A percentile compares a stretch with the other conserved stretches of the same genome.
These are phyloP conservation scores for Neofusicoccum laricinum DNA, from an alignment of 2,329 filamentous ascomycete species.

Conservation along the genomic window DNA sequence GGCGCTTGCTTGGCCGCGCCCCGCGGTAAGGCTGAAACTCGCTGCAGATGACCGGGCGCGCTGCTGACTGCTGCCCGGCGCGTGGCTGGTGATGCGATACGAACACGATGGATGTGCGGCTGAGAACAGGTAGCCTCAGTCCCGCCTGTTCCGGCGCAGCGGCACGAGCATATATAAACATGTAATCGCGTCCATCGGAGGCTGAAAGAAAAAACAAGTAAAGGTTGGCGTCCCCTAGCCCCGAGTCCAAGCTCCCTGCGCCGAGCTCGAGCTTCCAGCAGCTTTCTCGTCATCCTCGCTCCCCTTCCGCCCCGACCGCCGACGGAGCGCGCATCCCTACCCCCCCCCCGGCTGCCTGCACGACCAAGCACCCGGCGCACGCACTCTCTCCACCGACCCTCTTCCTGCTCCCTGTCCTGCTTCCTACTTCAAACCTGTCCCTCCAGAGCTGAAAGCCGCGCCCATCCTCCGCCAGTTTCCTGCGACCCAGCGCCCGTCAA, in stretches of 20 bases:
- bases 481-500: not conserved
- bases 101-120: not conserved
- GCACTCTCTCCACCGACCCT: not conserved
- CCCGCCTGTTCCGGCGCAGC: not conserved
- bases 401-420: constrained; percentile 2
- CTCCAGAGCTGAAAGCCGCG: not conserved
- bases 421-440: not conserved
- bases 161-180: not conserved
- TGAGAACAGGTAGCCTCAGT: constrained; percentile 6
- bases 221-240: constrained; percentile 3
- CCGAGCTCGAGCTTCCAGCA: not conserved
- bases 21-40: constrained; percentile 3
- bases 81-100: constrained; percentile 2
- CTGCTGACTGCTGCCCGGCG: not conserved
- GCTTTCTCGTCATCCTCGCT: constrained; percentile 1
- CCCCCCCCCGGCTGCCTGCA: constrained; percentile 8
- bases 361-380: constrained; percentile 6
- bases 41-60: not conserved
- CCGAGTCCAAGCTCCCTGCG: constrained; percentile 10
- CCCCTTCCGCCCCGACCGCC: constrained; percentile 10
- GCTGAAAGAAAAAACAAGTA: constrained; percentile 1
- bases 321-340: constrained; percentile 12
- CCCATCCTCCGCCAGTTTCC: not conserved
- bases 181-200: not conserved
- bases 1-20: not conserved